These are phyloP conservation scores for Trichophaea hybrida DNA, from an alignment of 2,329 filamentous ascomycete genomes.

Conservation along the genomic window DNA sequence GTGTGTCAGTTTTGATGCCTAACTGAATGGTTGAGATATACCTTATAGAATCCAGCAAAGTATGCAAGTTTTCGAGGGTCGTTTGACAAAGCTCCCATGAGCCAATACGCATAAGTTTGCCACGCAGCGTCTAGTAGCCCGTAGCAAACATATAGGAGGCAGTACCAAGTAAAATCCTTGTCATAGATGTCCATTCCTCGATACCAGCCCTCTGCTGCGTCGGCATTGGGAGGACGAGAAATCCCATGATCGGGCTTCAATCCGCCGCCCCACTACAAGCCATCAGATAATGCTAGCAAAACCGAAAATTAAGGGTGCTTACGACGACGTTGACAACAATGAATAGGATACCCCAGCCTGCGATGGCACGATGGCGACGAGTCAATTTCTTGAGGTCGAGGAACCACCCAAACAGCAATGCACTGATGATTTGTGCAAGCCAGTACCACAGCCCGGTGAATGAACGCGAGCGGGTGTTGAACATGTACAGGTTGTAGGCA, in stretches of 20 bases:
- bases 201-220: background rate
- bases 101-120: conserved; percentile 90
- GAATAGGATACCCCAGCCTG: conserved; percentile 47
- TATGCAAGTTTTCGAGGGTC: conserved; percentile 84
- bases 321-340: conserved; percentile 48
- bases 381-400: conserved; percentile 46
- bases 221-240: conserved; percentile 5
- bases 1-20: background rate
- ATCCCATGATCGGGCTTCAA: conserved; percentile 15
- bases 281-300: background rate
- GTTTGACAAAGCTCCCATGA: conserved; percentile 87
- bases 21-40: background rate
- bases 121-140: conserved; percentile 79
- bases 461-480: conserved; percentile 60
- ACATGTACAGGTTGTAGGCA: conserved; percentile 53
- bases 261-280: conserved; percentile 19
- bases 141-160: conserved; percentile 85
- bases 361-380: conserved; percentile 56
- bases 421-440: conserved; percentile 62
- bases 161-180: conserved; percentile 33
- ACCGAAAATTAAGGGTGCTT: background rate
- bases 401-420: conserved; percentile 54
- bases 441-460: conserved; percentile 66
- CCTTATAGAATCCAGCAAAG: conserved; percentile 76
- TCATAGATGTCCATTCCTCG: conserved; percentile 2